Conservation (phyloP, 305 asterid genomes). For the Fraxinus floribunda region DNA sequence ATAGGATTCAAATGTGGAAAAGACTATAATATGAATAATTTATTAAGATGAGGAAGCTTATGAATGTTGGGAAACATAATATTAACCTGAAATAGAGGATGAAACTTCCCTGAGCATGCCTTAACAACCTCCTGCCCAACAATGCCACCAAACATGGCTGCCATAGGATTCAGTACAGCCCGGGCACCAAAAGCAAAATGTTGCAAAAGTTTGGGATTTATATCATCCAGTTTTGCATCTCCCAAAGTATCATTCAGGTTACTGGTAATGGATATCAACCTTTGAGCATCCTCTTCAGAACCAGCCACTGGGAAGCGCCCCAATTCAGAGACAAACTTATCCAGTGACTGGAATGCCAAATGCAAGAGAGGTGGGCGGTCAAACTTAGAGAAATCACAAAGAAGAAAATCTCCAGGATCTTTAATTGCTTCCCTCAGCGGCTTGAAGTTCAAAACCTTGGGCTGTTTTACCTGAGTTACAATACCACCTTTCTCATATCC, state of each 20-base stretch:
- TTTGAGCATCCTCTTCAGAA: slow-evolving; percentile 84
- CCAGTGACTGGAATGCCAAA: slow-evolving; percentile 87
- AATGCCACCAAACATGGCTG: slow-evolving; percentile 98
- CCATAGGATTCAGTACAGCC: slow-evolving; percentile 93
- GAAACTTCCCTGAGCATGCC: slow-evolving; percentile 98
- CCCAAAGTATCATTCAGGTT: slow-evolving; percentile 60
- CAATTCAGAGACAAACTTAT: slow-evolving; percentile 60
- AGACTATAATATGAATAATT: neutral
- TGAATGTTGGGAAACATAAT: neutral
- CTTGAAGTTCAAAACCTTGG: slow-evolving; percentile 80
- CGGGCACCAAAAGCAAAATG: slow-evolving; percentile 86
- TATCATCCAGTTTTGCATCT: slow-evolving; percentile 63
- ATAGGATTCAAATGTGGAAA: neutral
- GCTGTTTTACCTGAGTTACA: slow-evolving; percentile 88
- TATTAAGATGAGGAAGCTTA: neutral
- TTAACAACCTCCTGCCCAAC: slow-evolving; percentile 96
- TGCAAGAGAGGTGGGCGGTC: slow-evolving; percentile 87
- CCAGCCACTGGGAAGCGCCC: slow-evolving; percentile 82
- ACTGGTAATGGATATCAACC: slow-evolving; percentile 58
- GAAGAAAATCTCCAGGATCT: slow-evolving; percentile 88
- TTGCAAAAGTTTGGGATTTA: slow-evolving; percentile 72
- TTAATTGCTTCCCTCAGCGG: slow-evolving; percentile 69
- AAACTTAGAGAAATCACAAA: slow-evolving; percentile 86
- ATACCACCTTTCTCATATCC: slow-evolving; percentile 80
- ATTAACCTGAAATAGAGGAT: slow-evolving; percentile 87